Base-by-base conservation (phyloP, 345 rosid genomes). In the Pelargonium nanum region DNA sequence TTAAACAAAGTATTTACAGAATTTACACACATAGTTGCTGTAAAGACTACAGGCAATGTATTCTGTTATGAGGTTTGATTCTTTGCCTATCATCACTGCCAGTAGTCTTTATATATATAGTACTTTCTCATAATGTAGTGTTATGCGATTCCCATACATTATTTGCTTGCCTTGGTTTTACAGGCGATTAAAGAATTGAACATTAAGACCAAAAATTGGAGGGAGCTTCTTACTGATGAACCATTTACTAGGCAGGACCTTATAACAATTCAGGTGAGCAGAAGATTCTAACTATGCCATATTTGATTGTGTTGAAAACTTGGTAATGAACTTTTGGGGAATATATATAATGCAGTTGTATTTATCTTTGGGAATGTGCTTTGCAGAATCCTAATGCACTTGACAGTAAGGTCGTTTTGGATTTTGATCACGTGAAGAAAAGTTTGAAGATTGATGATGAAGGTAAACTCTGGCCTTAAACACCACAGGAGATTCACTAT, bases 1-100 rank as follows among this genome's bases (percentile, higher is more conserved):
- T 75, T 93, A 55, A 87, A 85, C 81, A 89, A 93, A 70, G 97
- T 89, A 66, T 89, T 89, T 58, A 89, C 99, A 4, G 99, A 89
- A 63, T 93, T 78, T 57, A 85, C 96, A 0, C 97, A 85, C 70
- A 87, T 87, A 21, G 89, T 93, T 77, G 90, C 99, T 57, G 87
- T 93, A 65, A 93, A 81, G 82, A 85, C 91, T 32, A 79, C 96
- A 0, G 97, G 96, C 60, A 85, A 93, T 64, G 95, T 93, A 1
- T 89, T 93, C 77, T 85, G 91, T 68, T 84, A 83, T 55, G 97
- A 87, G 88, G 97, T 92, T 54, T 53, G 71, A 61, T 56, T 45
- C 16, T 10, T 51, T 54, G n/a, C 62, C 55, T 5, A 52, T 55
- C 51, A 45, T 69, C 62, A 50, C 20, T 28, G 21, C 52, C 50